Evolutionary conservation across 345 rosid species (phyloP).

Genomic region (Rhodomyrtus tomentosa): DNA sequence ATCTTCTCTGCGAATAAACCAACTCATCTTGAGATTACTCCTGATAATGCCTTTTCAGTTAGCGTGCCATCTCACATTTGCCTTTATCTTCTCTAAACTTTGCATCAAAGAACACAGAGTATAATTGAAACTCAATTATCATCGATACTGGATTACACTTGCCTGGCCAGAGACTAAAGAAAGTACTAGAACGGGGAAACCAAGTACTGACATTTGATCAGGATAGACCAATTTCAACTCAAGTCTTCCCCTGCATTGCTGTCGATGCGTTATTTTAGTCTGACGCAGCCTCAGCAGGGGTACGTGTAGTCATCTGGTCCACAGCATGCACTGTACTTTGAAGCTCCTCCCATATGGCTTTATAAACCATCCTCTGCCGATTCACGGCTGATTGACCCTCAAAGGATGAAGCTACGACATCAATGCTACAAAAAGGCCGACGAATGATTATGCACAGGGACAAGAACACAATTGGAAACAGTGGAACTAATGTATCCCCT

Average conservation of each 20-base stretch:
- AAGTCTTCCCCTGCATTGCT: conserved; percentile 1
- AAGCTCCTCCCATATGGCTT: conserved; percentile 98
- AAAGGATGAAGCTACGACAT: conserved; percentile 67
- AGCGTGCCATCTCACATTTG: neutral
- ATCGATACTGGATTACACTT: neutral
- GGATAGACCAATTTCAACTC: neutral
- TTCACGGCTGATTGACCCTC: conserved; percentile 87
- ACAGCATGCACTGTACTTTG: conserved; percentile 92
- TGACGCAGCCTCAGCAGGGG: conserved; percentile 39
- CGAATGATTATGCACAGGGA: neutral
- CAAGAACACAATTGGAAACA: neutral
- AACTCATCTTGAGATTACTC: neutral
- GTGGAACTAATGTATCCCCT: neutral
- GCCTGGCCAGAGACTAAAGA: neutral
- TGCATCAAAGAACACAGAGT: neutral
- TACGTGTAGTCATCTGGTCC: conserved; percentile 85
- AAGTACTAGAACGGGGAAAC: neutral
- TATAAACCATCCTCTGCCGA: conserved; percentile 96
- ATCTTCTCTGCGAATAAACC: neutral
- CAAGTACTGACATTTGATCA: neutral
- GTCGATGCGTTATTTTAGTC: neutral
- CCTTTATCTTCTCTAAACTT: neutral
- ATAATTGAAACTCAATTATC: neutral
- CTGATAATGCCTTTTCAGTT: conserved; percentile 13
- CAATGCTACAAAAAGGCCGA: conserved; percentile 45